These are phyloP conservation scores for Erysimum pusillum DNA, from an alignment of 441 rosid genomes.

Conservation along the genomic window DNA sequence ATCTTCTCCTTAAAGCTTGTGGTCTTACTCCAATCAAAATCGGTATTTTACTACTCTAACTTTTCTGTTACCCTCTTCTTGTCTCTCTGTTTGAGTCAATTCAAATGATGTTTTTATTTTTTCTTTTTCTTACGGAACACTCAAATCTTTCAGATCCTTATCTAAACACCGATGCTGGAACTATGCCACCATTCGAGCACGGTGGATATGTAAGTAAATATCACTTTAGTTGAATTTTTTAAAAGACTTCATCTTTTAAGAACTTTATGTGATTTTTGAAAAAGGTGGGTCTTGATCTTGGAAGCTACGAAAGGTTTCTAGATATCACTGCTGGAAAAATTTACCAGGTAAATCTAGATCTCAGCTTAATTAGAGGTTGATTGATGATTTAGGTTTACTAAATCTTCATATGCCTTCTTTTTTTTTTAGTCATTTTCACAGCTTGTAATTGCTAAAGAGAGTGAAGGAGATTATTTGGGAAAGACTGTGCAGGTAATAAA, in stretches of 20 bases:
- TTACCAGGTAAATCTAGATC: constrained; percentile 68
- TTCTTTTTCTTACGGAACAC: constrained; percentile 37
- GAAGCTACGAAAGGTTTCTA: constrained; percentile 93
- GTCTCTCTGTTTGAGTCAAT: background rate
- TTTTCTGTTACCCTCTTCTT: background rate
- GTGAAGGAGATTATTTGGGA: too few relatives aligned
- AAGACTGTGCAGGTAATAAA: too few relatives aligned
- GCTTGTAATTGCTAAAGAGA: too few relatives aligned
- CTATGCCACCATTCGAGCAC: constrained; percentile 98
- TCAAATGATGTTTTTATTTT: constrained; percentile 27
- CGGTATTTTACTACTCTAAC: constrained; percentile 51
- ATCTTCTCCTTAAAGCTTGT: constrained; percentile 84
- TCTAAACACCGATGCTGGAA: constrained; percentile 97
- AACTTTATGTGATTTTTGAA: background rate
- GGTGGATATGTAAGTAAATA: constrained; percentile 88
- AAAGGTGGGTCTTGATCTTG: constrained; percentile 99
- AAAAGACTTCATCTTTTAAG: constrained; percentile 7
- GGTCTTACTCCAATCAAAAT: constrained; percentile 94
- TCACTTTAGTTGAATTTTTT: background rate
- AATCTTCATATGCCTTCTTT: constrained; percentile 5
- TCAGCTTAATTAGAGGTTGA: constrained; percentile 30
- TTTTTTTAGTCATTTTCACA: too few relatives aligned
- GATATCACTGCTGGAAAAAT: constrained; percentile 89
- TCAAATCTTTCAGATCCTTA: constrained; percentile 81
- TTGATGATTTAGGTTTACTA: constrained; percentile 9